These are phyloP conservation scores for Apostasia shenzhenica DNA, from an alignment of 106 monocot genomes.

Conservation along the genomic window DNA sequence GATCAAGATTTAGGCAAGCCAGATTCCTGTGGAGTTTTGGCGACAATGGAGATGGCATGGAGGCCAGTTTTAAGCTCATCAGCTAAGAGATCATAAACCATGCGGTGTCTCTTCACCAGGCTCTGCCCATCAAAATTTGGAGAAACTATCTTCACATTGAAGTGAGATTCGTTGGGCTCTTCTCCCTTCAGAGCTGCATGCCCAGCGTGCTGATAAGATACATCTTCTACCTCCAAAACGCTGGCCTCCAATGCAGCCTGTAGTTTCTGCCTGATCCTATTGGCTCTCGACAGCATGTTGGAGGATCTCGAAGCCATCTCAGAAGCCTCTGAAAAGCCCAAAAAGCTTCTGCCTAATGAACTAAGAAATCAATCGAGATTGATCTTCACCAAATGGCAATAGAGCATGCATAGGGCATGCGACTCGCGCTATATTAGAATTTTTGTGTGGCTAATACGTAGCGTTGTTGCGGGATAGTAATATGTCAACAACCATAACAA, in stretches of 20 bases:
- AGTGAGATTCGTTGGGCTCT: slow-evolving; percentile 71
- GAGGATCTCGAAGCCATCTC: slow-evolving; percentile 57
- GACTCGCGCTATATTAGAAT: no score
- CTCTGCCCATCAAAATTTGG: slow-evolving; percentile 73
- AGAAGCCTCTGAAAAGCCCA: neutral
- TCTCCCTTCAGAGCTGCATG: slow-evolving; percentile 67
- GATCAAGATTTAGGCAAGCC: slow-evolving; percentile 20
- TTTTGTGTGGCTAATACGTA: no score
- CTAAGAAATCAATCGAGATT: neutral
- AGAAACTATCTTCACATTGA: slow-evolving; percentile 79
- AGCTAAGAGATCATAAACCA: slow-evolving; percentile 77
- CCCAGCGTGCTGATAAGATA: slow-evolving; percentile 85
- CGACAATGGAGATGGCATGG: slow-evolving; percentile 93
- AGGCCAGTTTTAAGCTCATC: slow-evolving; percentile 87
- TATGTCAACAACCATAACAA: no score
- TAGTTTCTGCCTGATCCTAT: slow-evolving; percentile 75
- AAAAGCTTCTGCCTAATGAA: neutral
- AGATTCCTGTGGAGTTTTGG: slow-evolving; percentile 74
- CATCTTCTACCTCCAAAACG: slow-evolving; percentile 77
- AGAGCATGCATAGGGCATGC: no score
- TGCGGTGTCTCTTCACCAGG: slow-evolving; percentile 87
- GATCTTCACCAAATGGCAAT: no score
- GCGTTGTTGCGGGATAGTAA: no score
- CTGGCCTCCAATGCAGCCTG: slow-evolving; percentile 66
- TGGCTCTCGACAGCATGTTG: slow-evolving; percentile 46